These are phyloP conservation scores for Leishmania gerbilli DNA, from an alignment of 208 protist species.

Conservation along the genomic window DNA sequence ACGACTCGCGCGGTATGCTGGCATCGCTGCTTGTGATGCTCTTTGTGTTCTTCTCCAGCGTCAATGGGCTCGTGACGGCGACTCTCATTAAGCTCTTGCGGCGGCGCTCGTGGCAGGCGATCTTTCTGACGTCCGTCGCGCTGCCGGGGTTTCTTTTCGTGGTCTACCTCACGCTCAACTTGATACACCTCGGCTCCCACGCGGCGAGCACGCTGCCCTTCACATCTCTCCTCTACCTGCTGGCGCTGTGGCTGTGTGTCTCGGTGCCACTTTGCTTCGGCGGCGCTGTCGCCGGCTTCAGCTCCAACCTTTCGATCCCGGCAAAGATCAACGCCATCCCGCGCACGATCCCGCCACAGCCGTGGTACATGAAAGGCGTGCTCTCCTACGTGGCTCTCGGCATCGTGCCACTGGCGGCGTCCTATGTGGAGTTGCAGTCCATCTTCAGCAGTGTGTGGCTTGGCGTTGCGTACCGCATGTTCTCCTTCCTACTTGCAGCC, in stretches of 20 bases:
- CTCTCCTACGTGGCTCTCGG: conserved; percentile 41
- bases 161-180: conserved; percentile 57
- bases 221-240: conserved; percentile 30
- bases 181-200: conserved; percentile 44
- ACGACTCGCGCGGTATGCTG: conserved; percentile 85
- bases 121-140: conserved; percentile 41
- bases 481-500: conserved; percentile 95
- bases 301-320: conserved; percentile 57
- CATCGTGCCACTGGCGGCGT: conserved; percentile 96
- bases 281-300: conserved; percentile 91
- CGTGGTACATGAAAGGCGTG: conserved; percentile 61
- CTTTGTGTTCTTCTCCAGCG: conserved; percentile 60
- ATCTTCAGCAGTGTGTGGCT: conserved; percentile 93
- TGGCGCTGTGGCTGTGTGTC: conserved; percentile 83
- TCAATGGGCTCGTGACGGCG: conserved; percentile 88
- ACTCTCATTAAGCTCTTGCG: conserved; percentile 72
- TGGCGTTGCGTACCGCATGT: conserved; percentile 95
- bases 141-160: conserved; percentile 59
- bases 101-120: conserved; percentile 83
- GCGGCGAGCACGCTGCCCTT: conserved; percentile 63
- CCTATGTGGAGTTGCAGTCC: conserved; percentile 97
- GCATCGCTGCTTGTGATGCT: conserved; percentile 57
- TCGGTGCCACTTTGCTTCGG: conserved; percentile 92
- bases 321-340: conserved; percentile 92
- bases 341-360: conserved; percentile 88